Conservation (phyloP, 352 stramenopile genomes). For the Phytophthora quininea region DNA sequence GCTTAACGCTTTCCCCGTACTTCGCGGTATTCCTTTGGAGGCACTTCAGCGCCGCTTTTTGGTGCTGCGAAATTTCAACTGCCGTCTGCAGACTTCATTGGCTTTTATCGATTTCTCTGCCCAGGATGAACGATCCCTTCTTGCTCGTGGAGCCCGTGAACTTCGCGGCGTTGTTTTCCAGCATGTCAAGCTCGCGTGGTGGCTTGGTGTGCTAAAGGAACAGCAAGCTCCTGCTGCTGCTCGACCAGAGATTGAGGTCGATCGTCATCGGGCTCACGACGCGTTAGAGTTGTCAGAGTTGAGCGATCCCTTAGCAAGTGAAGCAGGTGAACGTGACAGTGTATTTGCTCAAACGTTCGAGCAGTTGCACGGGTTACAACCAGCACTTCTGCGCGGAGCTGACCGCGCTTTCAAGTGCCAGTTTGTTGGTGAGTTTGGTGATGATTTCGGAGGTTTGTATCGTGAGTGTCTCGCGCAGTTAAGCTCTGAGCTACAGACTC, state of each 20-base stretch:
- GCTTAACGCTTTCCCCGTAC: slow-evolving; percentile 51
- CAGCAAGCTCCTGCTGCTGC: slow-evolving; percentile 82
- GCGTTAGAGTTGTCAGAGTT: slow-evolving; percentile 51
- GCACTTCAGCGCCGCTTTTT: slow-evolving; percentile 82
- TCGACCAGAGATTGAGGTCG: slow-evolving; percentile 85
- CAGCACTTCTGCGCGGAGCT: slow-evolving; percentile 79
- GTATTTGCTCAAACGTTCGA: slow-evolving; percentile 90
- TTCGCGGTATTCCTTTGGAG: slow-evolving; percentile 54
- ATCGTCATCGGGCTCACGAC: slow-evolving; percentile 78
- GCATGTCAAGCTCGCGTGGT: slow-evolving; percentile 89
- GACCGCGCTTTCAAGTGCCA: slow-evolving; percentile 93
- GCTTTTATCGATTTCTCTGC: slow-evolving; percentile 87
- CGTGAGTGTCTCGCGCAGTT: slow-evolving; percentile 90
- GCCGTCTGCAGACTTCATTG: slow-evolving; percentile 82
- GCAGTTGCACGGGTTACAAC: slow-evolving; percentile 85
- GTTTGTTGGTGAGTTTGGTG: slow-evolving; percentile 91
- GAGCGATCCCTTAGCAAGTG: slow-evolving; percentile 27
- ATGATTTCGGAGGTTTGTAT: slow-evolving; percentile 92
- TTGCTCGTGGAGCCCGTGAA: slow-evolving; percentile 59
- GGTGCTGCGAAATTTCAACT: slow-evolving; percentile 90
- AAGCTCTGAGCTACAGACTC: slow-evolving; percentile 87
- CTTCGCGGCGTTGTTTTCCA: slow-evolving; percentile 85
- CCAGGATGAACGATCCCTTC: slow-evolving; percentile 58
- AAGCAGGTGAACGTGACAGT: slow-evolving; percentile 62
- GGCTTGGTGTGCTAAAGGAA: slow-evolving; percentile 87